Conservation (phyloP, 2,329 filamentous ascomycete species). For the Cercospora nicotianae region DNA sequence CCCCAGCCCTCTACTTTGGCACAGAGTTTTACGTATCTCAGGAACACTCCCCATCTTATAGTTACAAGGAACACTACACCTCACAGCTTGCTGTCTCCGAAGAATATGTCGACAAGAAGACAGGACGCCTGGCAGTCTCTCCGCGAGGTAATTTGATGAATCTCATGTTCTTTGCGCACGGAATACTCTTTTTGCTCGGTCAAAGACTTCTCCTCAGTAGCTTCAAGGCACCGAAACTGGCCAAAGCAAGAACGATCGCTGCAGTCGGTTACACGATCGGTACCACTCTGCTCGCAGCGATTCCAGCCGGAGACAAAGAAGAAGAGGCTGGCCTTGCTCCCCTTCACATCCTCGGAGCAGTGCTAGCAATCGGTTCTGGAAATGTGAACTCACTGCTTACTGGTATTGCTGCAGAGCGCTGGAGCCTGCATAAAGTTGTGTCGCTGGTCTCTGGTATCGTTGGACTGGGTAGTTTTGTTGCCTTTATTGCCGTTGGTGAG, state of each 20-base stretch:
- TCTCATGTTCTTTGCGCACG: constrained; percentile 16
- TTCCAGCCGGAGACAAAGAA: constrained; percentile 15
- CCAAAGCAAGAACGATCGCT: background rate
- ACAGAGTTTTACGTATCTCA: constrained; percentile 17
- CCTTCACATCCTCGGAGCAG: constrained; percentile 16
- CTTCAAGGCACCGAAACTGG: background rate
- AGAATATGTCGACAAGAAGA: constrained; percentile 8
- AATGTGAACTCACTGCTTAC: constrained; percentile 20
- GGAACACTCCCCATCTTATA: constrained; percentile 14
- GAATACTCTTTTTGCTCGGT: constrained; percentile 14
- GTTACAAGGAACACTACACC: constrained; percentile 19
- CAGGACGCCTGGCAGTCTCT: constrained; percentile 5
- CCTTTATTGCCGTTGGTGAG: constrained; percentile 1
- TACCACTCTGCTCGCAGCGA: constrained; percentile 14
- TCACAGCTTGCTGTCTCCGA: constrained; percentile 20
- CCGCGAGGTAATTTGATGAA: constrained; percentile 18
- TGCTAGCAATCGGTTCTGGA: constrained; percentile 9
- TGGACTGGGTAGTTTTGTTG: constrained; percentile 5
- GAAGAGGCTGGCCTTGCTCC: constrained; percentile 2
- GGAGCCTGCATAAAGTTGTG: constrained; percentile 9
- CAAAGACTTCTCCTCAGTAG: constrained; percentile 8
- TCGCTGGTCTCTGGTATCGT: constrained; percentile 11
- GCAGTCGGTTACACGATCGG: constrained; percentile 16
- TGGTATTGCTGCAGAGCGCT: constrained; percentile 4
- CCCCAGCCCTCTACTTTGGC: constrained; percentile 15